These are phyloP conservation scores for Neurospora sp. DNA, from an alignment of 495 filamentous ascomycete genomes.

Conservation along the genomic window DNA sequence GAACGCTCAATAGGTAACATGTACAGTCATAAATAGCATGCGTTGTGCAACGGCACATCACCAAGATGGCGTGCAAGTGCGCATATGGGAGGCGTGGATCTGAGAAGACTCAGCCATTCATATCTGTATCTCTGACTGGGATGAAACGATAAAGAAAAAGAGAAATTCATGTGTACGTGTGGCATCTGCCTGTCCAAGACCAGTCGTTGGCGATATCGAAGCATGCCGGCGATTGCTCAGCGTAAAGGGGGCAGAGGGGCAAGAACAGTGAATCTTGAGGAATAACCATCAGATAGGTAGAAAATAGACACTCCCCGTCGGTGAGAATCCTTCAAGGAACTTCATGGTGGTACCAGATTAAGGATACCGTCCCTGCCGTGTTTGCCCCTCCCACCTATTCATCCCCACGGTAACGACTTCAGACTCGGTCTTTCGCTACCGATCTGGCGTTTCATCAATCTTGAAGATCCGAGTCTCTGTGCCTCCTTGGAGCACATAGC, in stretches of 20 bases:
- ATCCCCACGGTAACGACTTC: background rate
- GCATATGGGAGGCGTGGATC: background rate
- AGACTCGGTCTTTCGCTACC: background rate
- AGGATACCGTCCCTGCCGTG: background rate
- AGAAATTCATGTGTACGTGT: background rate
- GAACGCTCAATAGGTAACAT: background rate
- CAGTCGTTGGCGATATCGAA: background rate
- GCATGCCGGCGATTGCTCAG: background rate
- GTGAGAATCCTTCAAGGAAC: background rate
- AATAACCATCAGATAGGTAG: background rate
- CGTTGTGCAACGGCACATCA: background rate
- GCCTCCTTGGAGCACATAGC: background rate
- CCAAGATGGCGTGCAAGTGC: background rate
- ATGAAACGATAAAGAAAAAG: background rate
- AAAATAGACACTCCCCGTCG: background rate
- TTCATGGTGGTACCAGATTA: background rate
- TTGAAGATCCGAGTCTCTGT: background rate
- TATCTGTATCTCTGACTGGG: background rate
- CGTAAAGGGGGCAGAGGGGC: background rate
- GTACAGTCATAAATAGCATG: background rate
- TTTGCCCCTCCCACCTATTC: background rate
- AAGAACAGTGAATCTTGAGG: background rate
- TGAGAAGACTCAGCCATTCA: background rate
- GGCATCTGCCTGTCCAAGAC: background rate
- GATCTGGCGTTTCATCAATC: background rate